Evolutionary conservation across 768 basidiomycete genomes (phyloP).

Genomic region (Tylopilus vinaceipallidus): DNA sequence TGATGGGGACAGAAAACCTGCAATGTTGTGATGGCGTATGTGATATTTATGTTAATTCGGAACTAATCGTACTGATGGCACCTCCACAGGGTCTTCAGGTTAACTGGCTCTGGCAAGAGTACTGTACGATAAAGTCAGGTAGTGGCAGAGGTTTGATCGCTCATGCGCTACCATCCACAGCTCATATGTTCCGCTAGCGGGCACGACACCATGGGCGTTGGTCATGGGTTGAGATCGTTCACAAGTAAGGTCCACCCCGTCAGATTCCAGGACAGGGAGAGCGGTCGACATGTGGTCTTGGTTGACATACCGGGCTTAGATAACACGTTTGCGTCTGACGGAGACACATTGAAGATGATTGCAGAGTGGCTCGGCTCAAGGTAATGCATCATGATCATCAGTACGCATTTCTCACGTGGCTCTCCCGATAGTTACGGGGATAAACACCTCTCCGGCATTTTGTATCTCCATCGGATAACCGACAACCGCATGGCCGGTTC

Average conservation of each 20-base stretch:
- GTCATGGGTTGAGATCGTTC: slow-evolving; percentile 11
- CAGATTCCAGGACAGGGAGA: slow-evolving; percentile 6
- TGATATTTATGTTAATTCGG: neutral
- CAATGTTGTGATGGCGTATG: slow-evolving; percentile 11
- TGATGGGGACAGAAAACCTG: neutral
- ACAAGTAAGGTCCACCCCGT: slow-evolving; percentile 3
- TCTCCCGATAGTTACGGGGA: slow-evolving; percentile 3
- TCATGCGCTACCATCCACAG: neutral
- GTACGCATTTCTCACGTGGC: neutral
- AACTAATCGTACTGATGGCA: neutral
- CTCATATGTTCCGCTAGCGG: slow-evolving; percentile 10
- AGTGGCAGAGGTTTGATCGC: too few relatives aligned
- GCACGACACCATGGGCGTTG: neutral
- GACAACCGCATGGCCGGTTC: slow-evolving; percentile 38
- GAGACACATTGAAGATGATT: slow-evolving; percentile 7
- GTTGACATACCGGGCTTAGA: slow-evolving; percentile 28
- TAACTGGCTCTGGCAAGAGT: slow-evolving; percentile 15
- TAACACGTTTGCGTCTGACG: slow-evolving; percentile 13
- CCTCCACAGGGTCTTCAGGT: slow-evolving; percentile 7
- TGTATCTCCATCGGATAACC: slow-evolving; percentile 42
- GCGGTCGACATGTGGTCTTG: slow-evolving; percentile 6
- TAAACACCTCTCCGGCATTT: slow-evolving; percentile 31
- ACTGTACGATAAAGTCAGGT: neutral
- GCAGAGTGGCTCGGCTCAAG: slow-evolving; percentile 15
- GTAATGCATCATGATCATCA: slow-evolving; percentile 1